Conservation (phyloP, 2,329 filamentous ascomycete species). For the Lasiodiplodia sp. region DNA sequence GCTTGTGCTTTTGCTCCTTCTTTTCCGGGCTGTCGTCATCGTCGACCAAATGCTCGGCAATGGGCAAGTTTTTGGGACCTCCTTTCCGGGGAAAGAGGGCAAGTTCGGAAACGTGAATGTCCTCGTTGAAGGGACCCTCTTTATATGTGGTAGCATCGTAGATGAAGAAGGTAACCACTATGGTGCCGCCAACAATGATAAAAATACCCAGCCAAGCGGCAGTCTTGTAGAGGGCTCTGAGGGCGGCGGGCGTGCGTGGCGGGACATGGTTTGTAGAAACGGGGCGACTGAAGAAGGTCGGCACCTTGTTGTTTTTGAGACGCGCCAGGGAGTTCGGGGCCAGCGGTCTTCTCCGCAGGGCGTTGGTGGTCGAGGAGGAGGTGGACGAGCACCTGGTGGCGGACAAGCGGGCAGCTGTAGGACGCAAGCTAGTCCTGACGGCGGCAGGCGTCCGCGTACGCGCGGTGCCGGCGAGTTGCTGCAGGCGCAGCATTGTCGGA, state of each 20-base stretch:
- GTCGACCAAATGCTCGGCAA: constrained; percentile 85
- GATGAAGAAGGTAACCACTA: constrained; percentile 84
- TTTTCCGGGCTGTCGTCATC: constrained; percentile 82
- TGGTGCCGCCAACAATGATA: constrained; percentile 70
- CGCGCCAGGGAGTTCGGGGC: constrained; percentile 6
- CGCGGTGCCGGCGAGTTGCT: constrained; percentile 24
- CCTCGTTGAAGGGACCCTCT: constrained; percentile 69
- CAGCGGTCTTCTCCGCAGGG: constrained; percentile 18
- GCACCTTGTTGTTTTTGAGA: constrained; percentile 14
- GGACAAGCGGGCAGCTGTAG: not conserved
- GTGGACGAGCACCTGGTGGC: constrained; percentile 11
- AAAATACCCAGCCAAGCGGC: constrained; percentile 79
- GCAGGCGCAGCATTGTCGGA: constrained; percentile 30
- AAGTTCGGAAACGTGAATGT: constrained; percentile 83
- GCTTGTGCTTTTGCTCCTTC: constrained; percentile 80
- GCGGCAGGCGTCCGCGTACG: constrained; percentile 6
- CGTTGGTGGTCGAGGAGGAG: not conserved
- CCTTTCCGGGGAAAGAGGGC: constrained; percentile 83
- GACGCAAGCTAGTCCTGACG: not conserved
- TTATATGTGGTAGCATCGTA: constrained; percentile 94
- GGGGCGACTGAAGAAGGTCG: constrained; percentile 32
- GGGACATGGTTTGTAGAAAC: constrained; percentile 44
- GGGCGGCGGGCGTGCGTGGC: constrained; percentile 44
- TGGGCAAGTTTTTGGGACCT: constrained; percentile 93
- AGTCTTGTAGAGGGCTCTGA: constrained; percentile 69